Base-by-base conservation (phyloP, 805 yeast genomes). In the Candida bentonensis region DNA sequence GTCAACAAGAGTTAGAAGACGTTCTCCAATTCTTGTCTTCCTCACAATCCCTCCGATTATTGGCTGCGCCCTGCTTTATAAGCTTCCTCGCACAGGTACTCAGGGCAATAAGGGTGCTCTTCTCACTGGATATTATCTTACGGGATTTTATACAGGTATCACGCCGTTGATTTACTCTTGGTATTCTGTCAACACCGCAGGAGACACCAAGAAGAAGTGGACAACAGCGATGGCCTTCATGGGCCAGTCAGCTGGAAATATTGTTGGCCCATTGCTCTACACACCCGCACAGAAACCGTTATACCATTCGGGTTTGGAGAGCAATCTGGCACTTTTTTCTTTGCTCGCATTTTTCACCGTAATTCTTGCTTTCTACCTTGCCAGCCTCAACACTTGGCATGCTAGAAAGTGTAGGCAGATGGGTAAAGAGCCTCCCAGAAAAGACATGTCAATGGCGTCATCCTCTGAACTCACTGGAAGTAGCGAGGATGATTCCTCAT, bases 181-280 rank as follows among this genome's bases (percentile, higher is more conserved):
- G 58, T 34, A 47, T 50, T 48, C 52, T 49, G 23, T 53, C 22
- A 63, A 62, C 41, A 56, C 59, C 26, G 64, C 64, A 7, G 67
- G 67, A 23, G 54, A 56, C 44, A 60, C 57, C 23, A 53, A 53
- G 46, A 53, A 53, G 45, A 43, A 43, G 15, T 43, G 44, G 30
- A 44, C 53, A 22, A 46, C 49, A 22, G 56, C 59, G 21, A 44
- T 53, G 39, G 51, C 52, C 2, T 55, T 52, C 43, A 44, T 57
- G 22, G 54, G 53, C 20, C 50, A 45, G 22, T 47, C 56, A 25
- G 51, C 53, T 4, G 64, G 64, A 15, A 57, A 56, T 40, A 51
- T 54, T 21, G 46, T 78, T 47, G 87, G 85, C 2, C 84, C 87
- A 15, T 22, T 46, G 22, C 25, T 46, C n/a, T 46, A 46, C 39